Percentiles rank a stretch among this genome's conserved stretches.
Conservation (phyloP, 2,329 filamentous ascomycete species). For the Cyclaneusma minus region DNA sequence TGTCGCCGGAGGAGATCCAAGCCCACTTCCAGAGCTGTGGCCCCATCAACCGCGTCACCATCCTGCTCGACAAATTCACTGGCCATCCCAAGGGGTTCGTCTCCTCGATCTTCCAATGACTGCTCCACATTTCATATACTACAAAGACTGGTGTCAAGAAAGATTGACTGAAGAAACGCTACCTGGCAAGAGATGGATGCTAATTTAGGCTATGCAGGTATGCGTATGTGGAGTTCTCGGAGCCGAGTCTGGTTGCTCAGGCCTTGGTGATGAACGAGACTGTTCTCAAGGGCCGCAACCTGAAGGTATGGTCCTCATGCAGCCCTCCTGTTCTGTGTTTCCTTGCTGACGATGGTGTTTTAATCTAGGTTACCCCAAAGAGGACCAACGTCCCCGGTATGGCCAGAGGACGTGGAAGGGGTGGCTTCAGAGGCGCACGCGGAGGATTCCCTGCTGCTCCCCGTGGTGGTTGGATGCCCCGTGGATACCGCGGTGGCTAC, state of each 20-base stretch:
- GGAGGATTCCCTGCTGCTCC: slow-evolving; percentile 29
- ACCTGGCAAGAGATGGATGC: slow-evolving; percentile 43
- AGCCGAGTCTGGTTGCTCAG: slow-evolving; percentile 82
- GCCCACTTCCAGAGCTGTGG: slow-evolving; percentile 96
- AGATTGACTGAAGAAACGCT: slow-evolving; percentile 24
- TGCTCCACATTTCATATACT: slow-evolving; percentile 13
- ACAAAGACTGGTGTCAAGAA: slow-evolving; percentile 9
- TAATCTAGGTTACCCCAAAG: slow-evolving; percentile 59
- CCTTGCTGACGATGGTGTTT: slow-evolving; percentile 3
- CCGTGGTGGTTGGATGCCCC: slow-evolving; percentile 17
- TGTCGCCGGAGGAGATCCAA: slow-evolving; percentile 94
- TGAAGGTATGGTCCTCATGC: slow-evolving; percentile 53
- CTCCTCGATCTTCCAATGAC: slow-evolving; percentile 6
- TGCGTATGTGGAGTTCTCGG: slow-evolving; percentile 96
- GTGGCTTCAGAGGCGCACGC: slow-evolving; percentile 34
- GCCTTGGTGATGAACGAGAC: slow-evolving; percentile 94
- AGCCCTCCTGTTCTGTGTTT: slow-evolving; percentile 1
- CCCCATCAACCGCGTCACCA: slow-evolving; percentile 95
- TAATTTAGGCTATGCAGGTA: slow-evolving; percentile 45
- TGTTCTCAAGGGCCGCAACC: slow-evolving; percentile 81
- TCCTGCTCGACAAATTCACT: slow-evolving; percentile 93
- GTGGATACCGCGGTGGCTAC: slow-evolving; percentile 44
- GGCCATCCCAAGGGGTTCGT: slow-evolving; percentile 97
- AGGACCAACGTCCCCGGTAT: slow-evolving; percentile 94
- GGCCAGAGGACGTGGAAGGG: slow-evolving; percentile 59